These are phyloP conservation scores for Phanerochaete sordida DNA, from an alignment of 768 basidiomycete species.

Conservation along the genomic window DNA sequence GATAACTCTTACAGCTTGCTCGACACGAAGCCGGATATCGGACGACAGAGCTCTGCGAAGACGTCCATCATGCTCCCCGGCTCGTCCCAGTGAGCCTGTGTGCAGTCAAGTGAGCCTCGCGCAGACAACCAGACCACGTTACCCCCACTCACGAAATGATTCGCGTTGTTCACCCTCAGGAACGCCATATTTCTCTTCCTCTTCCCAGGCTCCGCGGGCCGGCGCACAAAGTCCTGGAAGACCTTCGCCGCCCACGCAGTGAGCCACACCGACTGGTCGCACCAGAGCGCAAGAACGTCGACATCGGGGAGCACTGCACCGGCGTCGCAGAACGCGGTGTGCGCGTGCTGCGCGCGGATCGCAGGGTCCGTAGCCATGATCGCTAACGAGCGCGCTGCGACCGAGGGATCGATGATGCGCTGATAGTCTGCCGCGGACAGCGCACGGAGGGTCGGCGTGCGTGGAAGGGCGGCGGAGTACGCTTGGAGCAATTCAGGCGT, in stretches of 20 bases:
- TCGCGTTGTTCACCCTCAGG: conserved; percentile 1
- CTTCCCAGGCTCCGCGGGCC: neutral
- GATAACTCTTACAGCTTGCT: no score
- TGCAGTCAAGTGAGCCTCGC: no score
- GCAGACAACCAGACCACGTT: no score
- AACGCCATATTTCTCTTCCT: neutral
- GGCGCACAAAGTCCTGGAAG: neutral
- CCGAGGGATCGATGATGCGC: neutral
- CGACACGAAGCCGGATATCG: no score
- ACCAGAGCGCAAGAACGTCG: conserved; percentile 9
- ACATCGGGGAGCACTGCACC: conserved; percentile 2
- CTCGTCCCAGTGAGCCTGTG: conserved; percentile 1
- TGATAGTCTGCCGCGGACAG: neutral
- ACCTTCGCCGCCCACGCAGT: neutral
- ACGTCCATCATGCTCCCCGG: neutral
- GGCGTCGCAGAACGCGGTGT: conserved; percentile 2
- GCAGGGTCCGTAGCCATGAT: neutral
- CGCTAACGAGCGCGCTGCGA: neutral
- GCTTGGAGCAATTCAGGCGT: neutral
- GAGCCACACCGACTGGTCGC: neutral
- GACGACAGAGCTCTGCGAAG: no score
- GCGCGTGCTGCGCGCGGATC: neutral
- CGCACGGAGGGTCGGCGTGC: neutral
- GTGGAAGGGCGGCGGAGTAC: neutral
- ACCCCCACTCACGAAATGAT: conserved; percentile 6